These are phyloP conservation scores for Mycena venus DNA, from an alignment of 768 basidiomycete species.

Conservation along the genomic window DNA sequence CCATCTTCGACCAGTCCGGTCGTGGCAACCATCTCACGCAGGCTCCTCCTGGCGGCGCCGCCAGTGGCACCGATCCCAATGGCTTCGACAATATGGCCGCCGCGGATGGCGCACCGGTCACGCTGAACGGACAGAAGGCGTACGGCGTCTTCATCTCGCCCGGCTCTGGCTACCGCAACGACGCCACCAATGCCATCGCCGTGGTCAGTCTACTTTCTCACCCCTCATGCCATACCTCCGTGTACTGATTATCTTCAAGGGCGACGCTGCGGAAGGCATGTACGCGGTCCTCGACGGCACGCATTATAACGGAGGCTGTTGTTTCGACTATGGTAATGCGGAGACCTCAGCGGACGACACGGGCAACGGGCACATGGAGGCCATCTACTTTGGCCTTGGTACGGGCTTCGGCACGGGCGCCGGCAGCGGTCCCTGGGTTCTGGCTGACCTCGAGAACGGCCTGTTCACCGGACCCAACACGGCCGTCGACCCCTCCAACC, in stretches of 20 bases:
- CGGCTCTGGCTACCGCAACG: conserved; percentile 7
- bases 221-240: neutral
- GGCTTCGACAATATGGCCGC: conserved; percentile 26
- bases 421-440: conserved; percentile 6
- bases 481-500: neutral
- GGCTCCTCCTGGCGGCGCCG: too few species aligned
- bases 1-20: conserved; percentile 26
- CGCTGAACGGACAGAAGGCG: too few species aligned
- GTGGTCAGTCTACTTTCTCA: conserved; percentile 6
- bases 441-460: neutral
- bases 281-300: neutral
- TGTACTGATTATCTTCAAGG: conserved; percentile 7
- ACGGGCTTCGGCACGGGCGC: neutral
- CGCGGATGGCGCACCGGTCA: too few species aligned
- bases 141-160: too few species aligned
- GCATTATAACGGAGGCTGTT: too few species aligned
- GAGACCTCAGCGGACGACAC: neutral
- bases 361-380: neutral
- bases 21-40: too few species aligned
- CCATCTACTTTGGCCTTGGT: conserved; percentile 3
- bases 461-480: neutral
- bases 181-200: conserved; percentile 4
- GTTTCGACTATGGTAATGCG: neutral
- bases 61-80: conserved; percentile 11
- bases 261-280: conserved; percentile 11